Evolutionary conservation across 371 early-diverging fungal species (phyloP), one percentile per base, ranked within the genome.

Genomic region (Mucor circinelloides): DNA sequence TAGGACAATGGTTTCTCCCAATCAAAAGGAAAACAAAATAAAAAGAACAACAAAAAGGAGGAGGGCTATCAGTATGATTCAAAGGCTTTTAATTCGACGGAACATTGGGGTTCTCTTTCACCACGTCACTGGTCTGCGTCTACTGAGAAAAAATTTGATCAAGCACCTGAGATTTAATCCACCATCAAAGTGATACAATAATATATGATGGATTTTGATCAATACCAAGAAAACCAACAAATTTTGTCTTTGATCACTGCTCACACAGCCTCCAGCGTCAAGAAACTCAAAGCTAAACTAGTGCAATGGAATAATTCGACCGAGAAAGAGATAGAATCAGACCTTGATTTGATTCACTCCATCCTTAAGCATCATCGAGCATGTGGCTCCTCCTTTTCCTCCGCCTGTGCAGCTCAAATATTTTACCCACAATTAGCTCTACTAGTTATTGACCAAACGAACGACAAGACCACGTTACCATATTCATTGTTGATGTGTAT

Each of bases 1-100:
- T 72, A 72, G 72, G 72, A 21, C 65, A 64, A 64, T 60, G 31
- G 52, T 57, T 50, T 64, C 72, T 68, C 48, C 72, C 72, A 72
- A 72, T 72, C 68, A 68, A 60, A 72, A 64, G 44, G 27, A 64
- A 67, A 67, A 50, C 31, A 48, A 60, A 56, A 64, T 36, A 67
- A 36, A 63, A 67, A 65, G 46, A 64, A 44, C 21, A 32, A 59
- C 23, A 58, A 44, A 64, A 65, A 27, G 34, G 34, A 34, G 52
- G 31, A 63, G 32, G 23, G 58, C 52, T 27, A 52, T 52, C 50
- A 50, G 57, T 56, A 19, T 55, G 15, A 28, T 13, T 19, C 31
- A 56, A 56, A 56, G 52, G 52, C 52, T 52, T 52, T 52, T 52
- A 52, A 52, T 52, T 52, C 52, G 52, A 52, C 52, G 52, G 40